Base-by-base conservation (phyloP, 2,329 filamentous ascomycete species). In the Cercospora sp. region DNA sequence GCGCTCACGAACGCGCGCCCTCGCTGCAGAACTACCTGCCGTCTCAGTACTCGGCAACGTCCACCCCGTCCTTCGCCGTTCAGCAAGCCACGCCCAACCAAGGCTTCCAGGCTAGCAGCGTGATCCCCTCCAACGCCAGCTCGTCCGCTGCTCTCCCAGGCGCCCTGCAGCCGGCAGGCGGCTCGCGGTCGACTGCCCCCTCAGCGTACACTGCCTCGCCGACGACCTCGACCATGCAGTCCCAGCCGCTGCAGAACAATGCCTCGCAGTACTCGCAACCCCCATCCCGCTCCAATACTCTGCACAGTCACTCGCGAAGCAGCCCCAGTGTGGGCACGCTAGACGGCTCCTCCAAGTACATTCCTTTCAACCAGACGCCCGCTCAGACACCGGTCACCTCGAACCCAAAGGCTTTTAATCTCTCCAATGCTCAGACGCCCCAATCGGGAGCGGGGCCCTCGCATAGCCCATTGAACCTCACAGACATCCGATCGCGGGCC, bases 381-480 rank as follows among this genome's bases (percentile, higher is more conserved):
- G 86, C 87, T 64, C 82, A 78, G 60, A 83, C 83, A 68, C 78
- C 77, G 2, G 71, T 69, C 13, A 72, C 75, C n/a, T 77, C 76
- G 8, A 71, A 79, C 75, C 73, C 78, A 2, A 86, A 82, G 76
- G 53, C 83, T 75, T 72, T 79, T 73, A 91, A 92, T 77, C 92
- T 90, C 81, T 88, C 75, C n/a, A 74, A 81, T 64, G 79, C 82
- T 13, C 85, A 87, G 30, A 87, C 86, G n/a, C 84, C 83, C 26
- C 83, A 84, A 51, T 33, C 48, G 13, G 62, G 62, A 13, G 82
- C 83, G 80, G 78, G 90, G 82, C 85, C 87, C 63, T 91, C 92
- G 72, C 94, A 95, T 78, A 96, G 94, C 8, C 94, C 94, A 2
- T 86, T 98, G 33, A 95, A 93, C 16, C 87, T 98, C 53, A 92